A percentile compares a stretch with the other conserved stretches of the same genome.
These are phyloP conservation scores for Sporisorium scitamineum DNA, from an alignment of 1,284 basidiomycete species.

Conservation along the genomic window DNA sequence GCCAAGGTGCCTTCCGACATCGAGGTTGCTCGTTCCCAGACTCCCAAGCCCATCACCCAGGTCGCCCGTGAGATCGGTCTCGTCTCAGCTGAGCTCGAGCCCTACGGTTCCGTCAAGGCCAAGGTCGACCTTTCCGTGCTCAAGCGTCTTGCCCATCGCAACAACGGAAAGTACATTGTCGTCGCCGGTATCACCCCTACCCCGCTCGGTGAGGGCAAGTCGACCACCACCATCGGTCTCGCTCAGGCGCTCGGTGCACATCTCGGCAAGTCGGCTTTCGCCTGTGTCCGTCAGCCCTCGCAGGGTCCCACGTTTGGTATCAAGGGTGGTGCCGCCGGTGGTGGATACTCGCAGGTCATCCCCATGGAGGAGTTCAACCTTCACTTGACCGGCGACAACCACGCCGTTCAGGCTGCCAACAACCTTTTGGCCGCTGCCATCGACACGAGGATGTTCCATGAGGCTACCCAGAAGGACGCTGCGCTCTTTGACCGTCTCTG, in stretches of 20 bases:
- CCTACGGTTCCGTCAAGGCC: conserved; percentile 95
- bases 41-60: conserved; percentile 85
- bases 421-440: conserved; percentile 95
- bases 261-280: conserved; percentile 90
- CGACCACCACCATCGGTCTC: conserved; percentile 96
- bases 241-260: conserved; percentile 97
- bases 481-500: conserved; percentile 92
- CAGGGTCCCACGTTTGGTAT: conserved; percentile 99
- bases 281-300: conserved; percentile 98
- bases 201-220: conserved; percentile 97
- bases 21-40: conserved; percentile 94
- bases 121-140: conserved; percentile 93
- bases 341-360: conserved; percentile 98
- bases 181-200: conserved; percentile 98
- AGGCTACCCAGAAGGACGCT: conserved; percentile 94
- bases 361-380: conserved; percentile 99
- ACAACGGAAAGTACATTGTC: conserved; percentile 96
- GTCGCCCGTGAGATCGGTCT: conserved; percentile 92
- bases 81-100: conserved; percentile 87
- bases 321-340: conserved; percentile 98
- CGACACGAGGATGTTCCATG: conserved; percentile 98
- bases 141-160: conserved; percentile 84
- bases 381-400: conserved; percentile 97
- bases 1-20: conserved; percentile 86
- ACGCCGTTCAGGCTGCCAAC: conserved; percentile 97